Percentiles rank a stretch among this genome's conserved stretches.
Evolutionary conservation across 176 grass and related monocot species (phyloP).

Genomic region (Zizania latifolia): DNA sequence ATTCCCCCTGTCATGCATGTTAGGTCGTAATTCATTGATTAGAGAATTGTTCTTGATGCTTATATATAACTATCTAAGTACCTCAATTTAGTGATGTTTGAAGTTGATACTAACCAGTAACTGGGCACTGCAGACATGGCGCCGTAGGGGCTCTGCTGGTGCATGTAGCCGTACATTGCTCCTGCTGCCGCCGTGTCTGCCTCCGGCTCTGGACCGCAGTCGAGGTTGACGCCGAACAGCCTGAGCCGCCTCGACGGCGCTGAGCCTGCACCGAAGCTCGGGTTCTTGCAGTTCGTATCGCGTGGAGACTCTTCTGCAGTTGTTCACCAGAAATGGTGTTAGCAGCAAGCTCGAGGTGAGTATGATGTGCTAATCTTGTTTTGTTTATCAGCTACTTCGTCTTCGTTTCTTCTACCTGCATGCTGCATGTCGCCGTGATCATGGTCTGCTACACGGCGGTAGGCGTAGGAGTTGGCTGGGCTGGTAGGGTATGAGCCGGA

Average conservation of each 20-base stretch:
- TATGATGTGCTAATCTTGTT: slow-evolving; percentile 5
- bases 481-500: slow-evolving; percentile 49
- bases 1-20: slow-evolving; percentile 44
- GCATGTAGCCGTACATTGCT: slow-evolving; percentile 32
- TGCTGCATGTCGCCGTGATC: slow-evolving; percentile 39
- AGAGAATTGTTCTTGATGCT: slow-evolving; percentile 27
- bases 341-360: slow-evolving; percentile 6
- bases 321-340: slow-evolving; percentile 18
- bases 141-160: slow-evolving; percentile 42
- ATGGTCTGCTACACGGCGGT: slow-evolving; percentile 35
- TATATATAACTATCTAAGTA: not conserved
- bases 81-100: not conserved
- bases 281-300: slow-evolving; percentile 28
- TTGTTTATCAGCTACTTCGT: not conserved
- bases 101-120: slow-evolving; percentile 45
- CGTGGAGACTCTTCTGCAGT: slow-evolving; percentile 35
- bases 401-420: slow-evolving; percentile 39
- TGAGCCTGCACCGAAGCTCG: slow-evolving; percentile 26
- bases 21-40: slow-evolving; percentile 21
- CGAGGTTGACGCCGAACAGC: slow-evolving; percentile 86
- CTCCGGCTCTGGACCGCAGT: slow-evolving; percentile 59
- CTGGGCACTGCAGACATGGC: slow-evolving; percentile 33
- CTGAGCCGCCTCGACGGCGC: slow-evolving; percentile 49
- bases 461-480: slow-evolving; percentile 41
- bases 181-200: slow-evolving; percentile 1